These are phyloP conservation scores for Aspergillus panamensis DNA, from an alignment of 495 filamentous ascomycete genomes.

Conservation along the genomic window DNA sequence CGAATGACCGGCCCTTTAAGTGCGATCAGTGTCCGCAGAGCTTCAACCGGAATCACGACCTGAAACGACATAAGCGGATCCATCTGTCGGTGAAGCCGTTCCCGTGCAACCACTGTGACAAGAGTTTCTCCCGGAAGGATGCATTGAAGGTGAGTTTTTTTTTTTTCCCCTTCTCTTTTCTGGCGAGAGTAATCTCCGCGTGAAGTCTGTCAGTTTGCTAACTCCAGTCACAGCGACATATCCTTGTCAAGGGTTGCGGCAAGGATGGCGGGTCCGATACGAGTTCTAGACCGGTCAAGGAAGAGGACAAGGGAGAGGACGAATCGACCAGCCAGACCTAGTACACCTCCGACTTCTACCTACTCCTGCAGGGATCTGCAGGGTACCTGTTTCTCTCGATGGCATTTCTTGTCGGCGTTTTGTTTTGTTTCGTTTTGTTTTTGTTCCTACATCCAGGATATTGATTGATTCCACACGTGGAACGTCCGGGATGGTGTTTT, in stretches of 20 bases:
- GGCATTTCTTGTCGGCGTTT: conserved; percentile 18
- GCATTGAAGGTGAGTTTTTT: conserved; percentile 76
- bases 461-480: conserved; percentile 21
- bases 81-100: conserved; percentile 95
- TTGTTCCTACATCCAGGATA: not conserved
- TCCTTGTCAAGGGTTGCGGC: conserved; percentile 91
- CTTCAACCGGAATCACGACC: conserved; percentile 95
- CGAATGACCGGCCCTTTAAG: conserved; percentile 86
- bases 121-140: conserved; percentile 96
- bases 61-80: conserved; percentile 94
- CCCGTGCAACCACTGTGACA: conserved; percentile 87
- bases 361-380: not conserved
- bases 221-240: conserved; percentile 65
- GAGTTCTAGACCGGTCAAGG: conserved; percentile 14
- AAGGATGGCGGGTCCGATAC: conserved; percentile 37
- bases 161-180: conserved; percentile 6
- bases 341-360: not conserved
- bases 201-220: conserved; percentile 12
- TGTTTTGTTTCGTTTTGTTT: not conserved
- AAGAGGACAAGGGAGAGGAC: conserved; percentile 19
- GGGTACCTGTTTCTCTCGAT: not conserved
- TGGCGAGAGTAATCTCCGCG: not conserved
- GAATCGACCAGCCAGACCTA: conserved; percentile 8
- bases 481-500: conserved; percentile 9
- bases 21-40: conserved; percentile 89